phyloP scores from a whole-genome alignment of 139 green algal species.

The Chlorella sp. region DNA sequence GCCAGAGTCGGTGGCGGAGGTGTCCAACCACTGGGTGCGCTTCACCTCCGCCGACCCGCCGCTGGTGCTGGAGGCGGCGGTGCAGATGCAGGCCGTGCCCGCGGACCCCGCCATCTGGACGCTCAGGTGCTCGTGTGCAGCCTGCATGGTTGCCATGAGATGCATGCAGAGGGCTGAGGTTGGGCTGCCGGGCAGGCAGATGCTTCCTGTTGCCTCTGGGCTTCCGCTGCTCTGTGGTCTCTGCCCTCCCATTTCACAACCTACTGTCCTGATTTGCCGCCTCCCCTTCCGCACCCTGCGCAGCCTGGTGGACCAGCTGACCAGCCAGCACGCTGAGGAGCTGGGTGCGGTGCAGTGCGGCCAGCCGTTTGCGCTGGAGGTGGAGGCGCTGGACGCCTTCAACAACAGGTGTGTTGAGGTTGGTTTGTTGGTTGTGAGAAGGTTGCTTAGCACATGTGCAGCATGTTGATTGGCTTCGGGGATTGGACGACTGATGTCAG shows the following conservation, averaged over 20 bases:
- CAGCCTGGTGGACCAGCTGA: slow-evolving; percentile 52
- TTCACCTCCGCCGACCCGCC: slow-evolving; percentile 38
- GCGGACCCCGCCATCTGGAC: slow-evolving; percentile 56
- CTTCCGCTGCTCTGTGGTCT: slow-evolving; percentile 26
- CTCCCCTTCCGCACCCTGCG: not conserved
- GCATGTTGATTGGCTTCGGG: no score
- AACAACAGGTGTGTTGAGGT: slow-evolving; percentile 55
- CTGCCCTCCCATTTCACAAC: not conserved
- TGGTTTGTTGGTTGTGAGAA: not conserved
- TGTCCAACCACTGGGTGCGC: slow-evolving; percentile 45
- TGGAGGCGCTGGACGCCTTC: slow-evolving; percentile 63
- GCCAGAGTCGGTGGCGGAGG: not conserved
- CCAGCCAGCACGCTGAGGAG: slow-evolving; percentile 36
- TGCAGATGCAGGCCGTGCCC: slow-evolving; percentile 47
- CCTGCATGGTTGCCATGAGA: no score
- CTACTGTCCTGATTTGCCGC: no score
- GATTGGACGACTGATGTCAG: no score
- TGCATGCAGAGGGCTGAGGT: no score
- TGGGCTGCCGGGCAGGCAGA: no score
- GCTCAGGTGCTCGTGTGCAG: slow-evolving; percentile 6
- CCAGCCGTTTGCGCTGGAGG: slow-evolving; percentile 61
- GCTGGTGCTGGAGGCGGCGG: slow-evolving; percentile 49
- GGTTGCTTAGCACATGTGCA: no score
- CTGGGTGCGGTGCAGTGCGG: slow-evolving; percentile 60
- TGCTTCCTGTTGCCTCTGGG: no score